Base-by-base conservation (phyloP, 768 basidiomycete species). In the Exidia glandulosa region DNA sequence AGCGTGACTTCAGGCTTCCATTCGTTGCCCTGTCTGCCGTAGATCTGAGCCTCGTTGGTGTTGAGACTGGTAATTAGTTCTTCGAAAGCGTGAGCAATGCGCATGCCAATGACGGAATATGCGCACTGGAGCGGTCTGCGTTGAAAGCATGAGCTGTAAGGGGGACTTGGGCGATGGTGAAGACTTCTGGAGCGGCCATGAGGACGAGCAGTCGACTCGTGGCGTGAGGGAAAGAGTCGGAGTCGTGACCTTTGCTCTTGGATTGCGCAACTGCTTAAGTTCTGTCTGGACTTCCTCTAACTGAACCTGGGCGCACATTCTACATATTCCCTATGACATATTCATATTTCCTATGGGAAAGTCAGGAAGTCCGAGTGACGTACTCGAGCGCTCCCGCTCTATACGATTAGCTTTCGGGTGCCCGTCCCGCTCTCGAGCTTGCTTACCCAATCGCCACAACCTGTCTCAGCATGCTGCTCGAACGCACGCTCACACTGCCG, bases 41-140 rank as follows among this genome's bases (percentile, higher is more conserved):
- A 87, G 69, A 98, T 88, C 72, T 89, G 86, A 6, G 86, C 87
- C 62, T 94, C 93, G 71, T 89, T 88, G 47, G 84, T 86, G 73
- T 95, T 96, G 72, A 95, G 77, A 72, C 92, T 91, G 57, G 92
- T 84, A 36, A 91, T 93, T 60, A 98, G 78, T 76, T 93, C 96
- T 98, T 72, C 27, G 56, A 48, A 3, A n/a, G 30, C 33, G 56
- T 58, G 57, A 30, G 48, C 25, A 33, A 6, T 23, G 9, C 50
- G 58, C 10, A 59, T 66, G 59, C 52, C 62, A 57, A 32, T 60
- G 31, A 33, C 34, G 60, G 23, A 58, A 10, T 12, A 30, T 31
- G 81, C 90, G 73, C 66, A 97, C 95, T 88, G 62, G 76, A 79
- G 64, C 90, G 84, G 70, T 95, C 90, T 27, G 85, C 85, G 67